Evolutionary conservation across 306 rosid genomes (phyloP).

Genomic region (Potentilla sterilis): DNA sequence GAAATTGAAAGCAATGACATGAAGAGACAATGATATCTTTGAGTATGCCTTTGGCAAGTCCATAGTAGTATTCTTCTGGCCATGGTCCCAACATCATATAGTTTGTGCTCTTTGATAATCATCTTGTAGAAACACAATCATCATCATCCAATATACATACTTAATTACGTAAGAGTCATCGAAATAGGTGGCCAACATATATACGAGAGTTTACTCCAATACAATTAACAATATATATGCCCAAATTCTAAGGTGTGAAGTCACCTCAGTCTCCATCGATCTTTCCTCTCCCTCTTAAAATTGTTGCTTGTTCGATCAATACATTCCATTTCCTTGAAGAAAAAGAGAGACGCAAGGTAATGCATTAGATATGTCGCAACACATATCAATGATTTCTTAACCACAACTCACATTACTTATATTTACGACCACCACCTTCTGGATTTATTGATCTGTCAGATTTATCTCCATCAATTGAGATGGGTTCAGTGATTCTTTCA

Average conservation of each 20-base stretch:
- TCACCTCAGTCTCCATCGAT: not conserved
- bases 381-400: not conserved
- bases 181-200: constrained; percentile 12
- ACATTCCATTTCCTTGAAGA: not conserved
- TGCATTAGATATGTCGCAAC: constrained; percentile 1
- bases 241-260: not conserved
- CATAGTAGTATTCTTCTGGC: not conserved
- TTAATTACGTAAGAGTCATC: not conserved
- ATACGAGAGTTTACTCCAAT: not conserved
- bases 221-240: not conserved
- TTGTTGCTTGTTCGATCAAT: not conserved
- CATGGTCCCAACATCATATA: not conserved
- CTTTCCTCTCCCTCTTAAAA: not conserved
- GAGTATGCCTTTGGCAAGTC: not conserved
- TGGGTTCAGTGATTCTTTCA: constrained; percentile 6
- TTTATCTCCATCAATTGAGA: not conserved
- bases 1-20: constrained; percentile 20
- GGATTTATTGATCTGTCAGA: not conserved
- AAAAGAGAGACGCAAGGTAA: not conserved
- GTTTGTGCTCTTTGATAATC: not conserved
- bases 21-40: constrained; percentile 3
- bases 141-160: not conserved
- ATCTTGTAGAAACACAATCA: not conserved
- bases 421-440: not conserved
- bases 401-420: constrained; percentile 1